Evolutionary conservation across 2,329 filamentous ascomycete genomes (phyloP), one percentile per base, ranked within the genome.

Genomic region (Penicillium sp.): DNA sequence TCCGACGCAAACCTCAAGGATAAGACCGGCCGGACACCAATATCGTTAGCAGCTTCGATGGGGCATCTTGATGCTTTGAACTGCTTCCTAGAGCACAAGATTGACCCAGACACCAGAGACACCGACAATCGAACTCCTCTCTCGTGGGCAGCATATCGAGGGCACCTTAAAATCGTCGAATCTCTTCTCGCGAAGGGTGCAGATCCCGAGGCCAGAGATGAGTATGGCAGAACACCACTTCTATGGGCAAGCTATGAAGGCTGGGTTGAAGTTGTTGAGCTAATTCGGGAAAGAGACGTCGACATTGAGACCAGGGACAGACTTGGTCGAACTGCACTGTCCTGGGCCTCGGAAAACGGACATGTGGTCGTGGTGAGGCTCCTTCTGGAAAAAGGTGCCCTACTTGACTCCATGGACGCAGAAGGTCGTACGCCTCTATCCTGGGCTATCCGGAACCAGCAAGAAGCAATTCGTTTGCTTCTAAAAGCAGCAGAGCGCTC

Each of bases 201-300:
- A 26, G 49, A 51, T 7, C n/a, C 30, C 9, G 30, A 51, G 13
- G 28, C 28, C 28, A 51, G 30, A 35, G 49, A 51, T 24, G 49
- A 51, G 12, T 35, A 35, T 4, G 30, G 49, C 28, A 22, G 30
- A 35, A 51, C 49, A 13, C 49, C 49, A 8, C 49, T 51, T 17
- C 6, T 49, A 30, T 49, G 45, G 45, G 45, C 45, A n/a, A 49
- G 45, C 17, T 49, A 49, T 8, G 45, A 49, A n/a, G 45, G 45
- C 45, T 49, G 45, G 45, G 45, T 49, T n/a, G 45, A 49, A 26
- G 45, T 49, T 0, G 45, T 49, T 24, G 26, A 49, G 45, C 45
- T 49, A 3, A 26, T 49, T 5, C 45, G 45, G 8, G 45, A 30
- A 30, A 30, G 26, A 30, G 45, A 49, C 9, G 45, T 49, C 15